Conservation (phyloP, 805 yeast species). For the Deakozyma indianensis region DNA sequence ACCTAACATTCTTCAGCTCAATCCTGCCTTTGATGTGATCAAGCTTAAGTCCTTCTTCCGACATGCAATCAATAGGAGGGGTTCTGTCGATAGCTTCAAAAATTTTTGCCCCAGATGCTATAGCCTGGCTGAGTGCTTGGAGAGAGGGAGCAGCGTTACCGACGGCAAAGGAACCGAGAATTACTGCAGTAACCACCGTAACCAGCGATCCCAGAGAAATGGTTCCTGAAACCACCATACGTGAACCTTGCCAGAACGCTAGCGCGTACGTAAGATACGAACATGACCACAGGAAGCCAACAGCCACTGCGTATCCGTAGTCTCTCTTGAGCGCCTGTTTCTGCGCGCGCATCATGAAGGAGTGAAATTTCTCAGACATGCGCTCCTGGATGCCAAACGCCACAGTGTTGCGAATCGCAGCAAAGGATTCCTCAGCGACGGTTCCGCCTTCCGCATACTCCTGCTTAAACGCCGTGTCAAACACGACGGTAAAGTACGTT, state of each 20-base stretch:
- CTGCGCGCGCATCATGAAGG: slow-evolving; percentile 6
- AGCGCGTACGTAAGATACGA: slow-evolving; percentile 15
- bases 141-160: slow-evolving; percentile 17
- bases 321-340: slow-evolving; percentile 5
- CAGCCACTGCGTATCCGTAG: slow-evolving; percentile 11
- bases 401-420: slow-evolving; percentile 14
- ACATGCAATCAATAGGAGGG: slow-evolving; percentile 15
- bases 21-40: slow-evolving; percentile 25
- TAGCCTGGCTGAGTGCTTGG: slow-evolving; percentile 12
- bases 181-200: slow-evolving; percentile 11
- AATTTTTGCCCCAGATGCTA: slow-evolving; percentile 18
- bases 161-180: slow-evolving; percentile 17
- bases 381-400: slow-evolving; percentile 19
- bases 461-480: not conserved
- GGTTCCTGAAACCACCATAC: slow-evolving; percentile 12
- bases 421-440: slow-evolving; percentile 15
- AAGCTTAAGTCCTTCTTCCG: slow-evolving; percentile 11
- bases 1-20: slow-evolving; percentile 13
- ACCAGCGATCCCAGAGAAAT: slow-evolving; percentile 6
- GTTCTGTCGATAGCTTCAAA: slow-evolving; percentile 19
- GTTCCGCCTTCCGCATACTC: slow-evolving; percentile 5
- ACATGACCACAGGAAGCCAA: slow-evolving; percentile 14
- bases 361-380: slow-evolving; percentile 12
- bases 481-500: slow-evolving; percentile 5
- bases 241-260: slow-evolving; percentile 20